Conservation (phyloP, 2,329 filamentous ascomycete species). For the Epichloe aotearoae region DNA sequence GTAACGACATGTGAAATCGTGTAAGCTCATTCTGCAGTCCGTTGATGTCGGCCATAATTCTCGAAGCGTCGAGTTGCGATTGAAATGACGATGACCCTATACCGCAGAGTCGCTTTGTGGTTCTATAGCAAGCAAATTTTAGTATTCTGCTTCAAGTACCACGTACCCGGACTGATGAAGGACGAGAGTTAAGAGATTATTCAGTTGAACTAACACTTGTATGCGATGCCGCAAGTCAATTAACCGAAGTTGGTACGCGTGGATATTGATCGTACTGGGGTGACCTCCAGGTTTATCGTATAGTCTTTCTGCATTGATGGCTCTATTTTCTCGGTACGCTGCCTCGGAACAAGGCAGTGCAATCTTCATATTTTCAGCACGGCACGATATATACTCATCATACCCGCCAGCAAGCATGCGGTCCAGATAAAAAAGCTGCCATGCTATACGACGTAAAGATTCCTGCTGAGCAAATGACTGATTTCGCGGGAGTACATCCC, state of each 20-base stretch:
- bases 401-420: slow-evolving; percentile 26
- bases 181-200: background rate
- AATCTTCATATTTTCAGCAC: slow-evolving; percentile 25
- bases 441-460: slow-evolving; percentile 22
- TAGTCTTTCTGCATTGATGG: slow-evolving; percentile 18
- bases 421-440: slow-evolving; percentile 26
- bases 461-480: slow-evolving; percentile 24
- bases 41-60: slow-evolving; percentile 24
- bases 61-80: slow-evolving; percentile 20
- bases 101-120: slow-evolving; percentile 15
- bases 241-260: slow-evolving; percentile 23
- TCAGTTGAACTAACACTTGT: slow-evolving; percentile 16
- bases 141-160: background rate
- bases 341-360: slow-evolving; percentile 22
- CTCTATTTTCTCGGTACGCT: slow-evolving; percentile 19
- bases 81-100: slow-evolving; percentile 8
- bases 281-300: slow-evolving; percentile 16
- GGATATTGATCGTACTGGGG: slow-evolving; percentile 16
- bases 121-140: slow-evolving; percentile 8
- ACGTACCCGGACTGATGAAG: background rate
- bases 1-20: slow-evolving; percentile 22
- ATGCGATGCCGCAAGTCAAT: slow-evolving; percentile 25
- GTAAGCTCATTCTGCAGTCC: slow-evolving; percentile 24
- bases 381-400: slow-evolving; percentile 25
- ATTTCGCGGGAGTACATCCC: slow-evolving; percentile 19